Conservation (phyloP, 805 yeast genomes). For the Cyberlindnera subsufficiens region DNA sequence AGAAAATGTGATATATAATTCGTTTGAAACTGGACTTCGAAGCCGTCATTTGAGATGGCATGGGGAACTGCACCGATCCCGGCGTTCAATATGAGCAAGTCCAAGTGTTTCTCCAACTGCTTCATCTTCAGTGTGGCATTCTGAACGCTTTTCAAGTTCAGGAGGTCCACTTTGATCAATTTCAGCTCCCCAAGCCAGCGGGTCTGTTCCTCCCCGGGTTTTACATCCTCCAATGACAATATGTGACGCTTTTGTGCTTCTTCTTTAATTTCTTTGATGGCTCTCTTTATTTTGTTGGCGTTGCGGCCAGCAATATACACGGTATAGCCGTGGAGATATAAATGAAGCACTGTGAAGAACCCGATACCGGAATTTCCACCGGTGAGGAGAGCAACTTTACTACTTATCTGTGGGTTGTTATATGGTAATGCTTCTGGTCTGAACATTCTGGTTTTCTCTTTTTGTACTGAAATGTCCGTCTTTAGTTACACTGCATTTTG, state of each 20-base stretch:
- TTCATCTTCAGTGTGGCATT: conserved; percentile 42
- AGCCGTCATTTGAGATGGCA: conserved; percentile 56
- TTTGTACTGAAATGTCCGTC: too few species aligned
- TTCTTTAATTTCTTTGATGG: conserved; percentile 47
- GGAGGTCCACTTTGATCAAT: conserved; percentile 50
- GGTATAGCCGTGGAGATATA: conserved; percentile 71
- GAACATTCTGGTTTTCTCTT: too few species aligned
- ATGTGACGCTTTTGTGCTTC: conserved; percentile 38
- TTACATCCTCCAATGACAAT: too few species aligned
- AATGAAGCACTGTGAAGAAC: conserved; percentile 65
- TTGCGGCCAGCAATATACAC: conserved; percentile 75
- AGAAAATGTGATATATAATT: conserved; percentile 74
- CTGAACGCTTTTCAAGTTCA: conserved; percentile 36
- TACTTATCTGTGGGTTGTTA: conserved; percentile 44
- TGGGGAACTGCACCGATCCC: conserved; percentile 78
- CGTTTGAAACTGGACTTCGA: conserved; percentile 76
- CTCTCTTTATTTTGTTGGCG: conserved; percentile 45
- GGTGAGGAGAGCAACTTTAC: conserved; percentile 66
- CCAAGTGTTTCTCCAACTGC: conserved; percentile 41
- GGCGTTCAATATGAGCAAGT: conserved; percentile 69
- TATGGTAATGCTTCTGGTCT: conserved; percentile 53
- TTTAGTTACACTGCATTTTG: too few species aligned
- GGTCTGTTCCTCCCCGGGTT: not conserved
- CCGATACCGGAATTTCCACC: conserved; percentile 86
- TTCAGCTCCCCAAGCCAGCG: conserved; percentile 44